Evolutionary conservation across 1,284 basidiomycete genomes (phyloP), one percentile per base, ranked within the genome.

Genomic region (Golubevia sp.): DNA sequence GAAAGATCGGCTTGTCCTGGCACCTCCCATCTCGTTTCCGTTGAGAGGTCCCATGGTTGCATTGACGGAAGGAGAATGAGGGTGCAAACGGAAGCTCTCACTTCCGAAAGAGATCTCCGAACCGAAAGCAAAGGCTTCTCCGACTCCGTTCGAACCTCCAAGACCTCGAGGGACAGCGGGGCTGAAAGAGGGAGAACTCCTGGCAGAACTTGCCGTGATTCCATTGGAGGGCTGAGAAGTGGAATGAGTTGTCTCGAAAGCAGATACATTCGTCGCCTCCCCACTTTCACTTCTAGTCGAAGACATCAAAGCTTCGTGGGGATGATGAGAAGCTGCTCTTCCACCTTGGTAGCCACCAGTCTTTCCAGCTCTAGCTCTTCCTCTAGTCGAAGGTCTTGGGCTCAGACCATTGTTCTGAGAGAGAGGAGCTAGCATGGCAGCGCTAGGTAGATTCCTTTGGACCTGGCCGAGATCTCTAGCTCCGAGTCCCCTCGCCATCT

Each of bases 361-460:
- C 11, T 34, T 34, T 34, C 30, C 30, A 34, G 30, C 11, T 34
- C 30, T 34, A 11, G 11, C 30, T 34, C 30, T 34, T 34, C 30
- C 30, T 34, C 30, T 34, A 34, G 30, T 61, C 0, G 68, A 63
- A 30, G 63, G 64, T 57, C 66, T 66, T 51, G 73, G 70, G 59
- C 70, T 74, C 44, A 79, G 57, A 0, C 77, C 77, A n/a, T 68
- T 67, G 8, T 66, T 74, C 13, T 77, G 71, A n/a, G 76, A 76
- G 0, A 79, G 66, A 15, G 77, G 79, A 26, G 76, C 73, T 4
- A 82, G 57, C 76, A 82, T 79, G 2, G 76, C 77, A 18, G 74
- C 59, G 34, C 76, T 73, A 0, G 76, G 77, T 23, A 49, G 30
- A 25, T 20, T 55, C 13, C 66, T 44, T 30, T 60, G 54, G 21